Conservation (phyloP, 2,329 filamentous ascomycete species). For the Zymoseptoria pseudotritici region DNA sequence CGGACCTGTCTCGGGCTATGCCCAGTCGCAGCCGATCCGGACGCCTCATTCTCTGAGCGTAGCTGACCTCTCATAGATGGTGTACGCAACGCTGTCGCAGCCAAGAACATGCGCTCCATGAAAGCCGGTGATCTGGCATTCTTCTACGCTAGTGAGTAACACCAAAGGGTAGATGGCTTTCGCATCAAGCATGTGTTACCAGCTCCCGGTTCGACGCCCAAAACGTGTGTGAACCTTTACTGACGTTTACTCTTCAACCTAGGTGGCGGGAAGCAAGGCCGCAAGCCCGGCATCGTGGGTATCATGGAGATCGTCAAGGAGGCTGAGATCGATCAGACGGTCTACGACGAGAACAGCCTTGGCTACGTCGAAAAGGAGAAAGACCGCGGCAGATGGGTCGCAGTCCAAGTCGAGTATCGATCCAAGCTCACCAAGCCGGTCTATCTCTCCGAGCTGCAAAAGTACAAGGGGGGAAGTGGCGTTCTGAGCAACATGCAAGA, state of each 20-base stretch:
- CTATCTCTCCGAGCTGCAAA: conserved; percentile 61
- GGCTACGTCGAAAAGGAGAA: conserved; percentile 79
- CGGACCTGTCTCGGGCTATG: neutral
- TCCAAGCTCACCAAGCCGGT: conserved; percentile 71
- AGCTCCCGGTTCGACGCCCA: no score
- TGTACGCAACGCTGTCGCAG: conserved; percentile 50
- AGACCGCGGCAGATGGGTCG: conserved; percentile 70
- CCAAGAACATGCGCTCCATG: conserved; percentile 89
- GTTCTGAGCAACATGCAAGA: conserved; percentile 60
- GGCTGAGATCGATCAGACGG: conserved; percentile 68
- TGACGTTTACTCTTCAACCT: conserved; percentile 97
- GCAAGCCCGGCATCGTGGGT: conserved; percentile 67
- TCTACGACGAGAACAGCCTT: conserved; percentile 62
- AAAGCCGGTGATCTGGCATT: conserved; percentile 85
- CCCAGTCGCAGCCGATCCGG: neutral
- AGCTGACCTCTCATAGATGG: neutral
- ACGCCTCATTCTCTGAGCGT: neutral
- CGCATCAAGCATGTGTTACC: no score
- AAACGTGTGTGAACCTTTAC: no score
- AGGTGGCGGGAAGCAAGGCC: conserved; percentile 66
- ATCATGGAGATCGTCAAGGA: conserved; percentile 68
- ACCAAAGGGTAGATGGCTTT: no score
- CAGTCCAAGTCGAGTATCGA: conserved; percentile 82
- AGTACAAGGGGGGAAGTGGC: conserved; percentile 47
- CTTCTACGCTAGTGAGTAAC: conserved; percentile 72